Evolutionary conservation across 495 filamentous ascomycete species (phyloP), one percentile per base, ranked within the genome.

Genomic region (Viridothelium virens): DNA sequence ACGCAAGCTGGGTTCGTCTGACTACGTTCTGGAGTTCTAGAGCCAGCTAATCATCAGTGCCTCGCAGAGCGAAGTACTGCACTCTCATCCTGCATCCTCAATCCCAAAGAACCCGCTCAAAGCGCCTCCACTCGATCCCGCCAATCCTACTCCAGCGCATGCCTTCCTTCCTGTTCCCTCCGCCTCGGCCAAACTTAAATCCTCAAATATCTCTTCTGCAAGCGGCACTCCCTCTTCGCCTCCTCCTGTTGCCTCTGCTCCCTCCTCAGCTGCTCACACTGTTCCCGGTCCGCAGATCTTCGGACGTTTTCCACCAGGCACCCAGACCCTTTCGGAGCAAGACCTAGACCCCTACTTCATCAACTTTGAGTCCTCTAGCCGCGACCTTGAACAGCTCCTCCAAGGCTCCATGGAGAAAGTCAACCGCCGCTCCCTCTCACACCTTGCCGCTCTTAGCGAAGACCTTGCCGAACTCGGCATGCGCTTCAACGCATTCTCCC

Each of bases 301-400:
- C 67, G 83, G 86, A 38, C 86, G 91, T 36, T 97, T 97, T 71
- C 94, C 94, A 10, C 90, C 94, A 2, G 85, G 87, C 16, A 83
- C 85, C 6, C 85, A 85, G 65, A 83, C 85, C 39, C 78, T 96
- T 44, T 88, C 86, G 66, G 94, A 98, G 73, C 87, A 91, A 65
- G 92, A 98, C 38, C 80, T 98, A 33, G 94, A 98, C 73, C 90
- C 92, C 2, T 98, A 97, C 75, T 97, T 98, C 74, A 86, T 89
- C 70, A 89, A 87, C 61, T 97, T 93, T 69, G 94, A 98, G 74
- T 79, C 87, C 0, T 88, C 90, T 9, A 94, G 92, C 7, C 87
- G 90, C 68, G 93, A 96, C 66, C 82, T 97, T 10, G 94, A 98
- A 73, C 75, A 85, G 12, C 82, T 96, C 0, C 79, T 98, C 3